Percentiles rank a stretch among this genome's conserved stretches.
Conservation (phyloP, 306 rosid genomes). For the Sindora glabra region DNA sequence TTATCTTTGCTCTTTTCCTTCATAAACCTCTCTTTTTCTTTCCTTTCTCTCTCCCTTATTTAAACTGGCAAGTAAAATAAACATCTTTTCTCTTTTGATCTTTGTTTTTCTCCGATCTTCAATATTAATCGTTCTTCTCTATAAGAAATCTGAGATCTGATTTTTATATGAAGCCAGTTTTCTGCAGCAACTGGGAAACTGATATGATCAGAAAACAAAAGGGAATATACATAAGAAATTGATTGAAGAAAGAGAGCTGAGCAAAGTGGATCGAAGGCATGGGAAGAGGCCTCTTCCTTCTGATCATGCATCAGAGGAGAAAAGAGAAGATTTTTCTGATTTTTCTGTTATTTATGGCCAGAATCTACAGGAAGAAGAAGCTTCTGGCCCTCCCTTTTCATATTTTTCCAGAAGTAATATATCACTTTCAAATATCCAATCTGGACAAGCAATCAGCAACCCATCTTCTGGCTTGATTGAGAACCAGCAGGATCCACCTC, state of each 20-base stretch:
- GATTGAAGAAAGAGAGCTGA: slow-evolving; percentile 7
- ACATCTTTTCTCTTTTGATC: slow-evolving; percentile 17
- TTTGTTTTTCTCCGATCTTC: not conserved
- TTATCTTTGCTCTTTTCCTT: slow-evolving; percentile 14
- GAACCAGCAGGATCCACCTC: slow-evolving; percentile 15
- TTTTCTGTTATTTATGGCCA: slow-evolving; percentile 1
- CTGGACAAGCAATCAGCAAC: not conserved
- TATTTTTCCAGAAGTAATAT: not conserved
- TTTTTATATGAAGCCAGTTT: not conserved
- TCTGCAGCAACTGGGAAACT: too few species aligned
- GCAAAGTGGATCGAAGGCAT: slow-evolving; percentile 41
- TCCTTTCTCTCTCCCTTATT: not conserved
- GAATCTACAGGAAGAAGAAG: slow-evolving; percentile 14
- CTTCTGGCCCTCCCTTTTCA: slow-evolving; percentile 3
- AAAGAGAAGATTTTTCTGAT: slow-evolving; percentile 12
- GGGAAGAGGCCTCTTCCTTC: slow-evolving; percentile 39
- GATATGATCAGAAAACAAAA: not conserved
- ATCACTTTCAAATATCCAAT: slow-evolving; percentile 2
- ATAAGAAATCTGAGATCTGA: slow-evolving; percentile 20
- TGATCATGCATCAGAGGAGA: slow-evolving; percentile 30
- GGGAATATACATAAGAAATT: not conserved
- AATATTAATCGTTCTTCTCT: not conserved
- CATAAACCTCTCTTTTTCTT: not conserved
- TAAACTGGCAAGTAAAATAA: slow-evolving; percentile 21
- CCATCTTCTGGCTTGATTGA: slow-evolving; percentile 16